These are phyloP conservation scores for Amanita rubescens DNA, from an alignment of 768 basidiomycete species.

Conservation along the genomic window DNA sequence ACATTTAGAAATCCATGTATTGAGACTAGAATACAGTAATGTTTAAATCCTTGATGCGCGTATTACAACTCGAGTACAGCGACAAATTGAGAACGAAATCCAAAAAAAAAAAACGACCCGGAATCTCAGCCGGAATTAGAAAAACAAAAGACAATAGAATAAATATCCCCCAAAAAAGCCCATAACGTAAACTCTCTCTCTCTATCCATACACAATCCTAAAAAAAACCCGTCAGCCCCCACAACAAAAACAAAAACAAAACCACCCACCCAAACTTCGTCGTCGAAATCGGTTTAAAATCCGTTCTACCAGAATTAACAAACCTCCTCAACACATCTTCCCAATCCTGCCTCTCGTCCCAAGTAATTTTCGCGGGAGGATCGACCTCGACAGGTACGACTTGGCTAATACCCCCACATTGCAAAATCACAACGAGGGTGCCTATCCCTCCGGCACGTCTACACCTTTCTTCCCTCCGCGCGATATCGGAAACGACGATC, in stretches of 20 bases:
- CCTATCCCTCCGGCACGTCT: conserved; percentile 72
- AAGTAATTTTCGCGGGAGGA: conserved; percentile 65
- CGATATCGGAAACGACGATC: conserved; percentile 68
- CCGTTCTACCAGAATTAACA: conserved; percentile 62
- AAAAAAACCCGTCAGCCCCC: neutral
- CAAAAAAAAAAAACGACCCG: too few species aligned
- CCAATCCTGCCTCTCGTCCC: conserved; percentile 77
- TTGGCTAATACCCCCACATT: conserved; percentile 69
- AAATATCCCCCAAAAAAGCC: too few species aligned
- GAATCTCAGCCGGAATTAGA: neutral
- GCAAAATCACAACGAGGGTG: conserved; percentile 64
- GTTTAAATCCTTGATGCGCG: too few species aligned
- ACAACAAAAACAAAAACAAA: neutral
- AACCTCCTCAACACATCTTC: conserved; percentile 59
- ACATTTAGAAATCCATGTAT: too few species aligned
- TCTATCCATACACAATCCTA: neutral
- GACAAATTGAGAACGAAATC: too few species aligned
- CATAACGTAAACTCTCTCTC: too few species aligned
- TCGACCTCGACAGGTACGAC: conserved; percentile 88
- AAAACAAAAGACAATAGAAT: too few species aligned
- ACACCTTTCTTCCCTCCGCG: conserved; percentile 74
- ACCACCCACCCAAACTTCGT: conserved; percentile 43
- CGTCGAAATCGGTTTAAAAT: conserved; percentile 81
- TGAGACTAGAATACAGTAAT: too few species aligned
- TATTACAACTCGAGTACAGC: too few species aligned